These are phyloP conservation scores for Telopea speciosissima DNA, from an alignment of 177 flowering plant species.

Conservation along the genomic window DNA sequence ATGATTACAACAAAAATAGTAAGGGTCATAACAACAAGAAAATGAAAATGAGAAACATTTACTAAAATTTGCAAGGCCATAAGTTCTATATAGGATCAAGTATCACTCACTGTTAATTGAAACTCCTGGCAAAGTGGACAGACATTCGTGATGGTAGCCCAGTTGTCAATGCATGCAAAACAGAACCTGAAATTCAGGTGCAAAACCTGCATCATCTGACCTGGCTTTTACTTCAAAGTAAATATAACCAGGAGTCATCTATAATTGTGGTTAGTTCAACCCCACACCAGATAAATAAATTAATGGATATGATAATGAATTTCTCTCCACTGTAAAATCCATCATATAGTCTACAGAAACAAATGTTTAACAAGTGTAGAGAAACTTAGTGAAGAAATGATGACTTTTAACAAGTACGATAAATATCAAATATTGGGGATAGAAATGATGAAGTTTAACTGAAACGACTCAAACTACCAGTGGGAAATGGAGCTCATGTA, in stretches of 20 bases:
- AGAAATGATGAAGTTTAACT: too few relatives aligned
- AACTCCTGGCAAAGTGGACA: conserved; percentile 95
- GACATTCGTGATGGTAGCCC: conserved; percentile 92
- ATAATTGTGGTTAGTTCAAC: not conserved
- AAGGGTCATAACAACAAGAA: too few relatives aligned
- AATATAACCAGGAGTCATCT: not conserved
- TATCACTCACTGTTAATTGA: conserved; percentile 74
- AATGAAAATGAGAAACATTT: not conserved
- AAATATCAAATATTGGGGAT: too few relatives aligned
- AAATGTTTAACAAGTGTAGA: too few relatives aligned
- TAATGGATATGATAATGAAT: not conserved
- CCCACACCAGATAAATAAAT: not conserved
- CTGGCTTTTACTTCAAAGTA: not conserved
- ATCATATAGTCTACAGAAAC: too few relatives aligned
- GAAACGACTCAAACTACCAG: too few relatives aligned
- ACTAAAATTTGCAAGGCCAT: not conserved
- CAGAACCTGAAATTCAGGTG: conserved; percentile 71
- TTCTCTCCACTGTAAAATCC: too few relatives aligned
- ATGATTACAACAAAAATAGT: too few relatives aligned
- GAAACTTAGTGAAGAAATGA: too few relatives aligned
- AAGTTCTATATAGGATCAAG: not conserved
- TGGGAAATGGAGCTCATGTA: too few relatives aligned
- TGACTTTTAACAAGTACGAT: too few relatives aligned
- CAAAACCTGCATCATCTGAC: not conserved
- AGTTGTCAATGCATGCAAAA: conserved; percentile 95